Percentiles rank a stretch among this genome's conserved stretches.
Evolutionary conservation across 2,329 filamentous ascomycete species (phyloP).

Genomic region (Venturiaceae sp.): DNA sequence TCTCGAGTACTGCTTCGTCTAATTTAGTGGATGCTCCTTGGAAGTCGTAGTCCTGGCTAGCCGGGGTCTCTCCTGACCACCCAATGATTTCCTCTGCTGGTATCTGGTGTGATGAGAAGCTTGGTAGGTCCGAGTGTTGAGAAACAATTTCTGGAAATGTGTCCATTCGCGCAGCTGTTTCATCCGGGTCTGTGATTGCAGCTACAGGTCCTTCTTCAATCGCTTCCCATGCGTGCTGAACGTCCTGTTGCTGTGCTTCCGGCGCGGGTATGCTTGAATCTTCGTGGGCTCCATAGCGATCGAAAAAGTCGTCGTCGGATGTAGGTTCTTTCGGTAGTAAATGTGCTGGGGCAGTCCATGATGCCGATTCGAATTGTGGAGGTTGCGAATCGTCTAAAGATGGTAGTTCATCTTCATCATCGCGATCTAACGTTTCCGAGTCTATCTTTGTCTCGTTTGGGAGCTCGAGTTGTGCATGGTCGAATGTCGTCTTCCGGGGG

Average conservation of each 20-base stretch:
- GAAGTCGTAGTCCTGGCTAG: slow-evolving; percentile 28
- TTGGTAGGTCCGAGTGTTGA: background rate
- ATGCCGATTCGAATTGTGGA: background rate
- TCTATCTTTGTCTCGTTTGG: background rate
- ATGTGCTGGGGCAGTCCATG: background rate
- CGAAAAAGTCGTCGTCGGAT: slow-evolving; percentile 25
- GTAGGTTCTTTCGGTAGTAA: slow-evolving; percentile 11
- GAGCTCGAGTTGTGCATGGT: background rate
- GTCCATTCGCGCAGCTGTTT: background rate
- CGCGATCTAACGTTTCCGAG: background rate
- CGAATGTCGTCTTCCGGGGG: background rate
- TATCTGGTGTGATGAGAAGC: background rate
- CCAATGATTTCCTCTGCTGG: background rate
- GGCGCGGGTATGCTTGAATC: background rate
- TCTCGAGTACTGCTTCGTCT: slow-evolving; percentile 35
- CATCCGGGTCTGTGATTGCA: background rate
- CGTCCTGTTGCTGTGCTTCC: background rate
- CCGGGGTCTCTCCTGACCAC: background rate
- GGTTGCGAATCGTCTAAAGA: background rate
- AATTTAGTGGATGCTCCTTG: slow-evolving; percentile 34
- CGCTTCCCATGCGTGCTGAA: background rate
- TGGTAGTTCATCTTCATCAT: slow-evolving; percentile 1
- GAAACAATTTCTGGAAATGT: background rate
- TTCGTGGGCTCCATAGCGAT: slow-evolving; percentile 16
- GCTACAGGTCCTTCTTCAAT: background rate